These are phyloP conservation scores for Penicillium crustosum DNA, from an alignment of 2,329 filamentous ascomycete genomes.

Conservation along the genomic window DNA sequence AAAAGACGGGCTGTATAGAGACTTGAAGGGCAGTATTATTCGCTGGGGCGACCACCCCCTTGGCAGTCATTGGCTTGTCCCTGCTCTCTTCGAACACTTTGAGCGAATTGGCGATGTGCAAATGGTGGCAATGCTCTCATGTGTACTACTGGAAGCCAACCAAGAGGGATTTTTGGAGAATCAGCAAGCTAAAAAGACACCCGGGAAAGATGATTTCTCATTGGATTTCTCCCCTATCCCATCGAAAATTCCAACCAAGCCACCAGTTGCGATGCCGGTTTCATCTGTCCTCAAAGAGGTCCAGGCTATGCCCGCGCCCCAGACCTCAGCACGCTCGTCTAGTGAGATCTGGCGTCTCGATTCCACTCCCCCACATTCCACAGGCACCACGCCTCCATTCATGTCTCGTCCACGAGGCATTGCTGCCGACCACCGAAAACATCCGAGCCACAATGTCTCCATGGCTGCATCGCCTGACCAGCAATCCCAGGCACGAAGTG, in stretches of 20 bases:
- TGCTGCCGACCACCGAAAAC: slow-evolving; percentile 43
- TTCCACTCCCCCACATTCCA: slow-evolving; percentile 53
- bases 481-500: slow-evolving; percentile 38
- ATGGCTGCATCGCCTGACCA: slow-evolving; percentile 46
- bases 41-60: slow-evolving; percentile 61
- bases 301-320: slow-evolving; percentile 32
- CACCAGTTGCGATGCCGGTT: slow-evolving; percentile 38
- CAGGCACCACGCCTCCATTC: slow-evolving; percentile 53
- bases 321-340: slow-evolving; percentile 53
- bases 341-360: slow-evolving; percentile 53
- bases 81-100: slow-evolving; percentile 59
- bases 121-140: slow-evolving; percentile 66
- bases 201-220: slow-evolving; percentile 48
- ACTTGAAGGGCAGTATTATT: slow-evolving; percentile 46
- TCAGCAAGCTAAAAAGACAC: slow-evolving; percentile 33
- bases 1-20: slow-evolving; percentile 35
- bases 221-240: slow-evolving; percentile 49
- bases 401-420: slow-evolving; percentile 44
- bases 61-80: slow-evolving; percentile 56
- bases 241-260: slow-evolving; percentile 45
- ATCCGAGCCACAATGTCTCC: slow-evolving; percentile 42
- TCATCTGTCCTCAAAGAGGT: slow-evolving; percentile 37
- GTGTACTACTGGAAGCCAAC: slow-evolving; percentile 55
- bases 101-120: slow-evolving; percentile 62
- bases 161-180: slow-evolving; percentile 39